Percentiles rank a stretch among this genome's conserved stretches.
Evolutionary conservation across 331 rosid species (phyloP).

Genomic region (Erythrophleum ivorense): DNA sequence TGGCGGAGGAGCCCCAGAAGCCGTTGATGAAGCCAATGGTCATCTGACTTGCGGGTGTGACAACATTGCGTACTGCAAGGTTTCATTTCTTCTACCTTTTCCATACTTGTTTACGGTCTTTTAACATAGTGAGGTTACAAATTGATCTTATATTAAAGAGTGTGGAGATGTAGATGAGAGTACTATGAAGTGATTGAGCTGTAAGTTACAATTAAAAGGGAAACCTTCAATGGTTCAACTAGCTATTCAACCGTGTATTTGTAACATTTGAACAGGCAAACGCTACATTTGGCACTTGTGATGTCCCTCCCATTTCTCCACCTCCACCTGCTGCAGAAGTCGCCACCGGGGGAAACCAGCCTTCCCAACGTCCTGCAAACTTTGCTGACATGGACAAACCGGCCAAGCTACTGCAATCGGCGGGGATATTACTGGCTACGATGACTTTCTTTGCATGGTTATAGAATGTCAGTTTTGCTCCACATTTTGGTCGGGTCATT

Average conservation of each 20-base stretch:
- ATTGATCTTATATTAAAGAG: not conserved
- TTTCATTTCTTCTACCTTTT: constrained; percentile 40
- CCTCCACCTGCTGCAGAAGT: constrained; percentile 79
- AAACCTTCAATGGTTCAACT: not conserved
- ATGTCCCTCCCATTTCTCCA: constrained; percentile 80
- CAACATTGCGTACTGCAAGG: constrained; percentile 94
- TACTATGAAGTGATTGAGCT: not conserved
- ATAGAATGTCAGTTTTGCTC: constrained; percentile 40
- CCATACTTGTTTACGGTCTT: not conserved
- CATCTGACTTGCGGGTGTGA: constrained; percentile 93
- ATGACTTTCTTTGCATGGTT: constrained; percentile 42
- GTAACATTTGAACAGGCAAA: constrained; percentile 55
- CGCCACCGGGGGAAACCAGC: constrained; percentile 2
- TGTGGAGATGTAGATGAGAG: not conserved
- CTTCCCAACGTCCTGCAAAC: constrained; percentile 27
- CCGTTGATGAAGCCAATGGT: constrained; percentile 87
- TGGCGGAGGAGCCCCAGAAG: constrained; percentile 96
- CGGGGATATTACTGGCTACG: constrained; percentile 49
- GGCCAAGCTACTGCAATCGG: constrained; percentile 45
- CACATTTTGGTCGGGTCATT: constrained; percentile 34
- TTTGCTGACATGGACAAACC: constrained; percentile 45
- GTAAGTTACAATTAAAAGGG: not conserved
- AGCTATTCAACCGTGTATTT: constrained; percentile 13
- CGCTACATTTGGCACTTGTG: constrained; percentile 71
- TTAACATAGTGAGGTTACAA: not conserved